phyloP scores from a whole-genome alignment of 228 moss, liverwort and hornwort genomes.

The Sphagnum fallax region DNA sequence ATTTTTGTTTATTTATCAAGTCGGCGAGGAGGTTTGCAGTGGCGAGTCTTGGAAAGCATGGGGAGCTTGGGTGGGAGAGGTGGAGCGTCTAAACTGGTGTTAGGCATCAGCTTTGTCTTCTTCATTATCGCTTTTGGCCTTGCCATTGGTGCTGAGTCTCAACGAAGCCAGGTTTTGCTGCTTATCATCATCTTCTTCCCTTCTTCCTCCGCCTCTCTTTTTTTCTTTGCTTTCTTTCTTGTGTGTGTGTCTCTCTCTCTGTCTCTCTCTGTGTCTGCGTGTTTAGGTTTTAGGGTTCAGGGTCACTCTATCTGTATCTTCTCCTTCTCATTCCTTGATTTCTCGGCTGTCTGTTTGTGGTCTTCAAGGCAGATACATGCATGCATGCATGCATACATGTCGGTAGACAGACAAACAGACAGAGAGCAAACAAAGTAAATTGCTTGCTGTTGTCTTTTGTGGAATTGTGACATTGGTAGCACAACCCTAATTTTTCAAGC shows the following conservation, averaged over 20 bases:
- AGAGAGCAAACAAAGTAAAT: no score
- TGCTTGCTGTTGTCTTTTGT: not conserved
- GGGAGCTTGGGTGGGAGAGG: conserved; percentile 9
- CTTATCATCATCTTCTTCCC: not conserved
- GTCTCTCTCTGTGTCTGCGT: not conserved
- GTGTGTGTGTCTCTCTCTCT: not conserved
- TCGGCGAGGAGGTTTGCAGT: no score
- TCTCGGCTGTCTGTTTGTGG: no score
- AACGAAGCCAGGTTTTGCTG: conserved; percentile 31
- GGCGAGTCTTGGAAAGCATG: not conserved
- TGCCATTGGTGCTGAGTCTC: conserved; percentile 29
- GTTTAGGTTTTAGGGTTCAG: not conserved
- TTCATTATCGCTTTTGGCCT: conserved; percentile 41
- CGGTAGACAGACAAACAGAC: no score
- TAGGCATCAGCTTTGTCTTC: conserved; percentile 11
- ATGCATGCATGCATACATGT: no score
- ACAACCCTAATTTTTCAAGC: not conserved
- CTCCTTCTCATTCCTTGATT: no score
- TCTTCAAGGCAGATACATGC: no score
- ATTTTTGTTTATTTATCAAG: no score
- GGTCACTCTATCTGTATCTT: not conserved
- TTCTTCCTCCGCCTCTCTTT: not conserved
- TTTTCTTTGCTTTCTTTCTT: not conserved
- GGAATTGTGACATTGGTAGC: not conserved
- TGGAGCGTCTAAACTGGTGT: conserved; percentile 26